Percentiles rank a stretch among this genome's conserved stretches.
Conservation (phyloP, 345 rosid species). For the Mercurialis annua region DNA sequence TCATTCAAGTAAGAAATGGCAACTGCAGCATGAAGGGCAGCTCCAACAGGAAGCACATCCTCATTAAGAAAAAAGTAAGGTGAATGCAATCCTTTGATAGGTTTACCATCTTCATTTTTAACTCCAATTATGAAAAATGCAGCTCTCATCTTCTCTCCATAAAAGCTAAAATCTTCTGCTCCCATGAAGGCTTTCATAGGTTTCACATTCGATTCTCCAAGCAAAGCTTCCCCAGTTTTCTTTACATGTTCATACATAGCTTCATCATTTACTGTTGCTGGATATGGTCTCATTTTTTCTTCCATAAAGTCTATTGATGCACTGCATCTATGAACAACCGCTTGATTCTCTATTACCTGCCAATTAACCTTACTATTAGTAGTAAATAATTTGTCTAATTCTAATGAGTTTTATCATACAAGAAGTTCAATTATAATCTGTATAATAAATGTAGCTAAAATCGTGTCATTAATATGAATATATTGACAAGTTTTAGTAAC, state of each 20-base stretch:
- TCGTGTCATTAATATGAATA: too few relatives aligned
- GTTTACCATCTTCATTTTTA: constrained; percentile 19
- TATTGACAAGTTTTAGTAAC: too few relatives aligned
- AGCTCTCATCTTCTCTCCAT: constrained; percentile 40
- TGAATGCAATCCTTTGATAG: constrained; percentile 26
- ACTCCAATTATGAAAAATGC: constrained; percentile 41
- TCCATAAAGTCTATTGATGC: constrained; percentile 49
- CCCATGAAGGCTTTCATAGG: constrained; percentile 35
- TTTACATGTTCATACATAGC: constrained; percentile 42
- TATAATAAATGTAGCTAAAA: too few relatives aligned
- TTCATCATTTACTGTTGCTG: constrained; percentile 44
- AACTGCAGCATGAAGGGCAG: constrained; percentile 56
- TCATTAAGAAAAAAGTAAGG: constrained; percentile 46
- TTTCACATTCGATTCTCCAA: constrained; percentile 43
- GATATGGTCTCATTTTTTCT: constrained; percentile 39
- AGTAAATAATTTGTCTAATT: neutral
- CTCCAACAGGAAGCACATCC: constrained; percentile 51
- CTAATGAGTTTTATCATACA: too few relatives aligned
- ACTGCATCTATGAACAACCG: constrained; percentile 43
- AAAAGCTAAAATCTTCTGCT: constrained; percentile 68
- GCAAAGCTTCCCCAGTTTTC: constrained; percentile 35
- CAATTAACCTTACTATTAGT: neutral
- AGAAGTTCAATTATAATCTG: too few relatives aligned
- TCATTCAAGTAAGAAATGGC: constrained; percentile 46
- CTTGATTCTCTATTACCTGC: constrained; percentile 47